Base-by-base conservation (phyloP, 495 filamentous ascomycete genomes). In the Patellaria atrata region DNA sequence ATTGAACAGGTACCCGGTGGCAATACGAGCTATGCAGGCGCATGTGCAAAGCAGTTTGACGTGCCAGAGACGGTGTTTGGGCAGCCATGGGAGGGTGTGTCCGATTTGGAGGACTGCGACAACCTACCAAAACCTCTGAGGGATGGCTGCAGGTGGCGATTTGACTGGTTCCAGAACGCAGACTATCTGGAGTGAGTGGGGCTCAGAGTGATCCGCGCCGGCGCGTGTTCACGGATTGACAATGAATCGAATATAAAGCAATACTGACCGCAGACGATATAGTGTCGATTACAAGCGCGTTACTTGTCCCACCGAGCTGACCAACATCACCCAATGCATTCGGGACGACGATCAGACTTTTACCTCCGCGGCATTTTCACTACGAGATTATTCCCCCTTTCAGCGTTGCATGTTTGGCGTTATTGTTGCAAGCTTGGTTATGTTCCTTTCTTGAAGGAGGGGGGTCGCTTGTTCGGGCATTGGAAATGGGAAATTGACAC, bases 101-200 rank as follows among this genome's bases (percentile, higher is more conserved):
- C 44, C 5, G 60, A 56, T 17, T 50, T 58, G 30, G 53, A 52
- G 29, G 62, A 63, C 7, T 78, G 75, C 55, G 54, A 62, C 39
- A 36, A 50, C 23, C 69, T 78, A 51, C 71, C 71, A 3, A 52
- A 38, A n/a, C 53, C 53, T 8, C 59, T 79, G 32, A 64, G 69
- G 53, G 55, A 50, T 2, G 72, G 72, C 15, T 78, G 74, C 58
- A 53, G 67, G 54, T 79, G 69, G 65, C 70, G 73, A 31, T 79
- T 71, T 54, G 71, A 74, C 56, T 79, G 71, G 70, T 76, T 77
- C 53, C 36, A 56, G 38, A 62, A 64, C 33, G 63, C 70, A 18
- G 65, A 71, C 47, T 75, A 77, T 56, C 74, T 72, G 27, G 48
- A 35, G 44, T 40, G 40, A 4, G 29, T 47, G 23, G 22, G 2